phyloP scores from a whole-genome alignment of 169 alveolate genomes.

The Neospora caninum region DNA sequence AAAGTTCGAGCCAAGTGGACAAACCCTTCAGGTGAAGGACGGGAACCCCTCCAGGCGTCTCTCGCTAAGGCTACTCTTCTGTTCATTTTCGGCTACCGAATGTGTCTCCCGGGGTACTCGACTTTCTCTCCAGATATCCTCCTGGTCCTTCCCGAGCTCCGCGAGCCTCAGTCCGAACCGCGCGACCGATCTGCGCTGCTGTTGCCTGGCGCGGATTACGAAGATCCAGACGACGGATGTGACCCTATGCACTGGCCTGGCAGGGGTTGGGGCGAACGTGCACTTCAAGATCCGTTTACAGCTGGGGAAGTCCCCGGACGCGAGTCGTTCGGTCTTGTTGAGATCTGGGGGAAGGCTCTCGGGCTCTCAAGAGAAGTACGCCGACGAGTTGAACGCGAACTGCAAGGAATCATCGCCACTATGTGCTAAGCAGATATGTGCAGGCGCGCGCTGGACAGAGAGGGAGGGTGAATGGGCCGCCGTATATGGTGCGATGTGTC shows the following conservation, averaged over 20 bases:
- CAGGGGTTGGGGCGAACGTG: not conserved
- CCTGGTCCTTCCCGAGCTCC: not conserved
- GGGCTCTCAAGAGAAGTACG: not conserved
- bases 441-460: too few relatives aligned
- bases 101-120: not conserved
- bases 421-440: not conserved
- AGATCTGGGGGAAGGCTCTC: not conserved
- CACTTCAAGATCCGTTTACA: too few relatives aligned
- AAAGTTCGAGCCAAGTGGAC: not conserved
- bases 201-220: not conserved
- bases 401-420: not conserved
- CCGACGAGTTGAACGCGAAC: conserved; percentile 1
- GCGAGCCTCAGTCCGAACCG: not conserved
- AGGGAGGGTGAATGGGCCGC: too few relatives aligned
- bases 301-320: too few relatives aligned
- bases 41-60: not conserved
- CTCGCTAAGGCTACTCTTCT: not conserved
- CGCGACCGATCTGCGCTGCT: not conserved
- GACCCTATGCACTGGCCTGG: not conserved
- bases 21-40: not conserved
- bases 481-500: too few relatives aligned
- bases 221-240: not conserved
- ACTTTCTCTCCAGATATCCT: not conserved
- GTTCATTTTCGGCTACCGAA: not conserved
- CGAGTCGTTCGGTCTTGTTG: not conserved